phyloP scores from a whole-genome alignment of 2,329 filamentous ascomycete genomes.

The Aureobasidium sp. region DNA sequence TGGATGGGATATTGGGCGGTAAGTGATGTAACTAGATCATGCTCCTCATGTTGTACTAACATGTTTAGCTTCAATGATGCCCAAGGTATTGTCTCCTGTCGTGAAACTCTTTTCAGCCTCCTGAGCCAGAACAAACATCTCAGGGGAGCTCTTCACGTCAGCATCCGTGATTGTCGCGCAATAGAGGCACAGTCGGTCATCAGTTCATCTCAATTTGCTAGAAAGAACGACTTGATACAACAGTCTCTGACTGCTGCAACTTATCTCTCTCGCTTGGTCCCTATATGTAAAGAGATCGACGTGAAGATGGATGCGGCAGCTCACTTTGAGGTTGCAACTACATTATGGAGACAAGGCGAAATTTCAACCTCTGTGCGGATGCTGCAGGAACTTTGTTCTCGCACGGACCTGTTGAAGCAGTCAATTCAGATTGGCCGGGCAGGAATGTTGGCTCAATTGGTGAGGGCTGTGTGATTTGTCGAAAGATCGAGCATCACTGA shows the following conservation, averaged over 20 bases:
- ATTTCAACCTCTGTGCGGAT: constrained; percentile 82
- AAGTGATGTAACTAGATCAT: constrained; percentile 30
- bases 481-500: background rate
- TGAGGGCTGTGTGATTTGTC: constrained; percentile 28
- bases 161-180: constrained; percentile 56
- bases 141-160: constrained; percentile 53
- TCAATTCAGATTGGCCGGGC: constrained; percentile 65
- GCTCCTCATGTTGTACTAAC: background rate
- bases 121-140: constrained; percentile 64
- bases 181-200: constrained; percentile 73
- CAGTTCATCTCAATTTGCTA: constrained; percentile 65
- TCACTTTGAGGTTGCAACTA: constrained; percentile 76
- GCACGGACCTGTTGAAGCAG: constrained; percentile 58
- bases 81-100: constrained; percentile 70
- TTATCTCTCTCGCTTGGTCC: constrained; percentile 69
- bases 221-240: constrained; percentile 74
- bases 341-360: constrained; percentile 91
- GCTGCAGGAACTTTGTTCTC: constrained; percentile 64
- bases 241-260: constrained; percentile 83
- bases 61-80: constrained; percentile 62
- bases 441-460: constrained; percentile 75
- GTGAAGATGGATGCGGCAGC: constrained; percentile 70
- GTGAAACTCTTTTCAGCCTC: constrained; percentile 74
- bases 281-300: constrained; percentile 60
- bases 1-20: constrained; percentile 80